Evolutionary conservation across 768 basidiomycete species (phyloP).

Genomic region (Leccinum fibrillosum): DNA sequence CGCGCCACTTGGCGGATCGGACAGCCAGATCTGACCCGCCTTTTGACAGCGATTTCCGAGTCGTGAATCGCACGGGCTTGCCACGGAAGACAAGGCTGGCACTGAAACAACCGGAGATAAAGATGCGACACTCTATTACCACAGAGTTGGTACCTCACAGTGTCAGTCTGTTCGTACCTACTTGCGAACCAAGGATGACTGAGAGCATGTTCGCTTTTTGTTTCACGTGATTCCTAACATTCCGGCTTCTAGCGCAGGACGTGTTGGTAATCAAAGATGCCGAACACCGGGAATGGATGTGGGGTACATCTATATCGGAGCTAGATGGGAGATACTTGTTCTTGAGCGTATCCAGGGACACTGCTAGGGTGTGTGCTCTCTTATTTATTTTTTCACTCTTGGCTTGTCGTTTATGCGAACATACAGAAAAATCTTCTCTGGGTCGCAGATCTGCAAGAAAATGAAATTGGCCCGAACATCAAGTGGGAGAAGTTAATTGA

Average conservation of each 20-base stretch:
- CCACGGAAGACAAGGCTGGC: slow-evolving; percentile 48
- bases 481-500: slow-evolving; percentile 71
- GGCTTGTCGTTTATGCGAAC: background rate
- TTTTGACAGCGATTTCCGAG: slow-evolving; percentile 52
- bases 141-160: slow-evolving; percentile 67
- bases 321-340: slow-evolving; percentile 63
- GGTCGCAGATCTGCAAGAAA: slow-evolving; percentile 62
- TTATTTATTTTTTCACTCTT: background rate
- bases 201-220: slow-evolving; percentile 1
- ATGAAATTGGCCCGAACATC: slow-evolving; percentile 60
- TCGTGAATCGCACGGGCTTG: slow-evolving; percentile 42
- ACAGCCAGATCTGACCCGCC: slow-evolving; percentile 1
- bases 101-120: slow-evolving; percentile 60
- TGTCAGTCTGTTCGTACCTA: slow-evolving; percentile 36
- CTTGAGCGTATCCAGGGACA: slow-evolving; percentile 55
- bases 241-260: slow-evolving; percentile 52
- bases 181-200: background rate
- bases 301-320: slow-evolving; percentile 51
- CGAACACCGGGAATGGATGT: slow-evolving; percentile 65
- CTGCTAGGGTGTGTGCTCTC: slow-evolving; percentile 48
- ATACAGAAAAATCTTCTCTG: slow-evolving; percentile 71
- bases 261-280: slow-evolving; percentile 63
- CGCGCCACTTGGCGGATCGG: background rate
- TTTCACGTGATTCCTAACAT: background rate
- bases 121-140: slow-evolving; percentile 76